Percentiles rank a stretch among this genome's conserved stretches.
Conservation (phyloP, 2,329 filamentous ascomycete species). For the Bipolaris bicolor region DNA sequence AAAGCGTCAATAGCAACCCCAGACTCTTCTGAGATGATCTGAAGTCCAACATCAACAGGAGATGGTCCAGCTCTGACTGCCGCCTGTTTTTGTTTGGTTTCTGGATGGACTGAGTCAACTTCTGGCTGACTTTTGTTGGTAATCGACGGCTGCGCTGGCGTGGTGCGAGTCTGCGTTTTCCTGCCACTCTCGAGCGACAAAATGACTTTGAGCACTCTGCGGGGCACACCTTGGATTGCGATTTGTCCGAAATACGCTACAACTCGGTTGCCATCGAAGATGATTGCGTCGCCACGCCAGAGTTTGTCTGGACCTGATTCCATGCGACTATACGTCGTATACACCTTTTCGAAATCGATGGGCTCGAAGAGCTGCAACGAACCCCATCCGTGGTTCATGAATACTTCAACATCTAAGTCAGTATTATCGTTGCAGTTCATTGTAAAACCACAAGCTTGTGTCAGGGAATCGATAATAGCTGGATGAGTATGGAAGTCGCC, state of each 20-base stretch:
- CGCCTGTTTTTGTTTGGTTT: neutral
- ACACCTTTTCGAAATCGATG: constrained; percentile 13
- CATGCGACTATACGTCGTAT: constrained; percentile 19
- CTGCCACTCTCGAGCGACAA: constrained; percentile 16
- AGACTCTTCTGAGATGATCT: constrained; percentile 39
- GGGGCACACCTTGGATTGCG: constrained; percentile 10
- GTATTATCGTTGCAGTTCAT: constrained; percentile 26
- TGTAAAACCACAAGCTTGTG: constrained; percentile 23
- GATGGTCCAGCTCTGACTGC: neutral
- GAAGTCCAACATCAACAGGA: neutral
- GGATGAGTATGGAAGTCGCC: constrained; percentile 15
- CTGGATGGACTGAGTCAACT: neutral
- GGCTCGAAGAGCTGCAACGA: constrained; percentile 18
- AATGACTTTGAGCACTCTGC: constrained; percentile 12
- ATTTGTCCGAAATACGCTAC: constrained; percentile 9
- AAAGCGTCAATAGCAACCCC: constrained; percentile 35
- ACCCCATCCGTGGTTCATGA: constrained; percentile 30
- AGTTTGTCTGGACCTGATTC: constrained; percentile 2
- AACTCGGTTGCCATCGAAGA: constrained; percentile 18
- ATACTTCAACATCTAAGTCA: constrained; percentile 17
- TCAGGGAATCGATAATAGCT: constrained; percentile 16
- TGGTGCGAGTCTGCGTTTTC: constrained; percentile 9
- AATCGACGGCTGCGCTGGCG: neutral
- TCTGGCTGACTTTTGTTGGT: neutral
- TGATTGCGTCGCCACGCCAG: constrained; percentile 14